A percentile compares a stretch with the other conserved stretches of the same genome.
Conservation (phyloP, 1,284 basidiomycete species). For the Microbotryomycetes sp. region DNA sequence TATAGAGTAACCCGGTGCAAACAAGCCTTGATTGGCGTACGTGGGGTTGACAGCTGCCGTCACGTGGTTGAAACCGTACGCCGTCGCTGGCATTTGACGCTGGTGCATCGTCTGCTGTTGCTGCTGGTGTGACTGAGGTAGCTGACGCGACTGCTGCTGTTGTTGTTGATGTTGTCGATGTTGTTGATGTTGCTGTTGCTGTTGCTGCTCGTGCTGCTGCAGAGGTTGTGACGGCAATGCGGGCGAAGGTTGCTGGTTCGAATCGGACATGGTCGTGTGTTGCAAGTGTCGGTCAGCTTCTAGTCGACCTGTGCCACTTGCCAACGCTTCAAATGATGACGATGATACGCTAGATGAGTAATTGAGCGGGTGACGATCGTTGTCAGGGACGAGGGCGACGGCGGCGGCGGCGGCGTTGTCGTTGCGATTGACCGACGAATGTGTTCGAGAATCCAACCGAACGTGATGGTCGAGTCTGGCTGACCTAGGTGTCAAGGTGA, state of each 20-base stretch:
- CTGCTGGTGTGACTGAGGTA: neutral
- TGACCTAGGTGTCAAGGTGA: no score
- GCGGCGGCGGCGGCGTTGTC: neutral
- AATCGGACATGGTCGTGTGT: neutral
- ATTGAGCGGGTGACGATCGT: no score
- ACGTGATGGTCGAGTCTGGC: conserved; percentile 11
- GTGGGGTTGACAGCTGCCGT: neutral
- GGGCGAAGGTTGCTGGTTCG: no score
- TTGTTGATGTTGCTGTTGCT: neutral
- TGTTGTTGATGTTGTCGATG: neutral
- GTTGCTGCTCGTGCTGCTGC: no score
- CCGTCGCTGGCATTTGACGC: neutral
- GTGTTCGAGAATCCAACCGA: neutral
- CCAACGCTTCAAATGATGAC: neutral
- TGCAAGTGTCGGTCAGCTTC: neutral
- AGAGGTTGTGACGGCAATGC: no score
- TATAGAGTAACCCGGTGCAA: neutral
- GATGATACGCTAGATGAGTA: neutral
- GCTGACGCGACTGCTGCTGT: neutral
- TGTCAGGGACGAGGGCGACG: no score
- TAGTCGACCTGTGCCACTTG: neutral
- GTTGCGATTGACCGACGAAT: conserved; percentile 5
- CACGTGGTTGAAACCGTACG: neutral
- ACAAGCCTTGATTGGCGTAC: neutral
- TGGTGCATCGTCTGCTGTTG: neutral